Evolutionary conservation across 805 yeast species (phyloP).

Genomic region (Zygotorulaspora sp.): DNA sequence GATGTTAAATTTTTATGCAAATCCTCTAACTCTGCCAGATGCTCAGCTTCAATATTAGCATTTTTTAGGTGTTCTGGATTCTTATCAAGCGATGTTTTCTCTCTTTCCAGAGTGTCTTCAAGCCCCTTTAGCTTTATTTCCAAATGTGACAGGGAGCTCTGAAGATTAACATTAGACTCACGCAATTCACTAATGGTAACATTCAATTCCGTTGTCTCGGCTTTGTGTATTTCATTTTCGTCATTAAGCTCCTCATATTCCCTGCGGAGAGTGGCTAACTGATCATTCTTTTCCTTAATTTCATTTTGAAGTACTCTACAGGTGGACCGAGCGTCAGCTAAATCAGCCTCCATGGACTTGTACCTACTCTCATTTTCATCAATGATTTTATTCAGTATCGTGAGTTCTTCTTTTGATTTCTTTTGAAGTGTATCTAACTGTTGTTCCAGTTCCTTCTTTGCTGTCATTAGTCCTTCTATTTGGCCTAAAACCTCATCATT

Average conservation of each 20-base stretch:
- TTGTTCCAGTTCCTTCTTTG: slow-evolving; percentile 11
- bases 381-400: not conserved
- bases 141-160: slow-evolving; percentile 33
- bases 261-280: slow-evolving; percentile 18
- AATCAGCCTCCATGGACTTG: not conserved
- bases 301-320: slow-evolving; percentile 14
- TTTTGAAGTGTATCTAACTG: slow-evolving; percentile 8
- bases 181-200: slow-evolving; percentile 34
- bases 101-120: slow-evolving; percentile 16
- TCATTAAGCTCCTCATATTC: slow-evolving; percentile 30
- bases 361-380: slow-evolving; percentile 3
- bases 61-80: slow-evolving; percentile 29
- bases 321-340: not conserved
- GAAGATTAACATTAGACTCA: slow-evolving; percentile 22
- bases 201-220: slow-evolving; percentile 36
- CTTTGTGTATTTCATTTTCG: slow-evolving; percentile 37
- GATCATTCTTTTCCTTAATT: slow-evolving; percentile 15
- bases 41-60: slow-evolving; percentile 34
- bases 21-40: slow-evolving; percentile 36
- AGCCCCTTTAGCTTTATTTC: slow-evolving; percentile 29
- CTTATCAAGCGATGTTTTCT: slow-evolving; percentile 22
- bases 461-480: slow-evolving; percentile 9
- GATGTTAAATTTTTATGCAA: slow-evolving; percentile 36
- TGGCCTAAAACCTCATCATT: slow-evolving; percentile 12
- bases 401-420: slow-evolving; percentile 9